A percentile compares a stretch with the other conserved stretches of the same genome.
phyloP scores from a whole-genome alignment of 805 yeast genomes.

The Lachancea waltii region DNA sequence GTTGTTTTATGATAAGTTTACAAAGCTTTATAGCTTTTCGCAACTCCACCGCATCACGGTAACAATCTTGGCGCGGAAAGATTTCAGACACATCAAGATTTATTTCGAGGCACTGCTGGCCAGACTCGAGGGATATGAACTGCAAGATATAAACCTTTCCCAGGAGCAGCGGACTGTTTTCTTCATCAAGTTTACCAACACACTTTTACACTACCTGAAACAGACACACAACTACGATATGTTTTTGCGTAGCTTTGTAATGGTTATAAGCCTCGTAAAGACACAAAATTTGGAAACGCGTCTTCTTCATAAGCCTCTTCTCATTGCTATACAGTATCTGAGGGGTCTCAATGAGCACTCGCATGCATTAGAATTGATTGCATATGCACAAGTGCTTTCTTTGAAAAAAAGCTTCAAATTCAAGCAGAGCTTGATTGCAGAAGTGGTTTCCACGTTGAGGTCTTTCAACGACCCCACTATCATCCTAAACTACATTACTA shows the following conservation, averaged over 20 bases:
- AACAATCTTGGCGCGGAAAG: conserved; percentile 13
- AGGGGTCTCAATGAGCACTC: conserved; percentile 21
- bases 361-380: conserved; percentile 19
- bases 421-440: conserved; percentile 17
- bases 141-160: background rate
- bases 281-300: conserved; percentile 5
- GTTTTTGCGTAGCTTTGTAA: conserved; percentile 18
- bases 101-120: conserved; percentile 21
- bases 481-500: conserved; percentile 18
- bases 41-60: conserved; percentile 17
- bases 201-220: conserved; percentile 17
- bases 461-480: conserved; percentile 28
- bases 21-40: conserved; percentile 19
- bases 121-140: conserved; percentile 14
- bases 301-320: conserved; percentile 15
- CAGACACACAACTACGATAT: conserved; percentile 17
- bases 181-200: conserved; percentile 20
- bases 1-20: conserved; percentile 16
- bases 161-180: conserved; percentile 3
- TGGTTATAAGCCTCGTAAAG: conserved; percentile 9
- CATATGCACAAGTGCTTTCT: conserved; percentile 13
- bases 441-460: conserved; percentile 19
- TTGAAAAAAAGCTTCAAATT: conserved; percentile 13
- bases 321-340: conserved; percentile 13
- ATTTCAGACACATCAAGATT: conserved; percentile 15